phyloP scores from a whole-genome alignment of 306 rosid species.

The Lotus japonicus region DNA sequence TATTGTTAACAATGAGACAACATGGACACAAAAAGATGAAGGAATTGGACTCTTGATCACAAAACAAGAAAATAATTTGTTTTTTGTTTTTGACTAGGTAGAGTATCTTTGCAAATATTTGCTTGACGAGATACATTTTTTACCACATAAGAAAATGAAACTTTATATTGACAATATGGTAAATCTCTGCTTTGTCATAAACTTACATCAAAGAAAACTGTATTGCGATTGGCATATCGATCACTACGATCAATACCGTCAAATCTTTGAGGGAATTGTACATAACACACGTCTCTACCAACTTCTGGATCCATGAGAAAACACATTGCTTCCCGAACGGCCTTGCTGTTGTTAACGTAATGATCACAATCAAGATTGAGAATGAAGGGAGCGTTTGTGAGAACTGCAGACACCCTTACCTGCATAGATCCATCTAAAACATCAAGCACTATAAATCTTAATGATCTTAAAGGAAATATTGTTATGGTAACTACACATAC shows the following conservation, averaged over 20 bases:
- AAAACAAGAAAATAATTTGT: not conserved
- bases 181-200: conserved; percentile 2
- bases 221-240: conserved; percentile 94
- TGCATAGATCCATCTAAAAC: conserved; percentile 28
- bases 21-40: not conserved
- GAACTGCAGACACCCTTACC: conserved; percentile 96
- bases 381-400: conserved; percentile 95
- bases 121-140: not conserved
- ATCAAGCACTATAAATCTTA: conserved; percentile 25
- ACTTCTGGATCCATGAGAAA: conserved; percentile 95
- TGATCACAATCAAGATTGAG: conserved; percentile 98
- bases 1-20: not conserved
- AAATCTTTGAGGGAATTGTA: conserved; percentile 97
- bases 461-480: not conserved
- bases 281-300: conserved; percentile 75
- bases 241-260: conserved; percentile 99
- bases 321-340: conserved; percentile 97
- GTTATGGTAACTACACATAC: conserved; percentile 30
- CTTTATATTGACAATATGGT: not conserved
- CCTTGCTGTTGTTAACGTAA: conserved; percentile 93
- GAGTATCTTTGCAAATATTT: not conserved
- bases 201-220: conserved; percentile 98
- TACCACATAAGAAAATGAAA: not conserved
- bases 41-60: conserved; percentile 3
- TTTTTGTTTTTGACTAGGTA: not conserved